Percentiles rank a stretch among this genome's conserved stretches.
phyloP scores from a whole-genome alignment of 306 rosid genomes.

The Vigna unguiculata region DNA sequence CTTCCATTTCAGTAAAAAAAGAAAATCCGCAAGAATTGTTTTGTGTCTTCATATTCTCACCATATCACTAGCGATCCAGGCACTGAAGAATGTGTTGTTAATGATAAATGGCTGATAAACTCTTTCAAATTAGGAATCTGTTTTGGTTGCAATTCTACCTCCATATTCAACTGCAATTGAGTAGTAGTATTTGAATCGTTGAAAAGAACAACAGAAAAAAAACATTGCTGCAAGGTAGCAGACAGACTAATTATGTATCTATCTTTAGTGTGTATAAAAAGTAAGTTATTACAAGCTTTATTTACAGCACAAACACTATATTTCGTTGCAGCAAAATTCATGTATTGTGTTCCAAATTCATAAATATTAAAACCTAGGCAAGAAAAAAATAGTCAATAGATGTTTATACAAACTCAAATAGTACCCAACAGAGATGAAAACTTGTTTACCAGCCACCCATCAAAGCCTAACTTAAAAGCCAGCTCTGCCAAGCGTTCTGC shows the following conservation, averaged over 20 bases:
- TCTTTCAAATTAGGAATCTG: conserved; percentile 12
- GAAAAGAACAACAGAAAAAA: background rate
- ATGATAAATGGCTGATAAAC: conserved; percentile 16
- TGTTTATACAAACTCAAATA: background rate
- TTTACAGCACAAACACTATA: background rate
- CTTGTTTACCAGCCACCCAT: conserved; percentile 12
- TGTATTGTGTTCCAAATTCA: background rate
- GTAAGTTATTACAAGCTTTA: background rate
- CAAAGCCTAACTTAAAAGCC: conserved; percentile 15
- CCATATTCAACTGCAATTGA: conserved; percentile 20
- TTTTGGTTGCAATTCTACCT: background rate
- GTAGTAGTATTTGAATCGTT: background rate
- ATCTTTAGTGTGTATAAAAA: background rate
- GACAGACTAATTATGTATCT: background rate
- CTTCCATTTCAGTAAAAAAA: background rate
- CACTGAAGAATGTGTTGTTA: conserved; percentile 12
- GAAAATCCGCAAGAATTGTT: background rate
- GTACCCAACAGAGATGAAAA: background rate
- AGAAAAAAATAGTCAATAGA: background rate
- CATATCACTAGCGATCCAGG: conserved; percentile 16
- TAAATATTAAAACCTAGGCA: background rate
- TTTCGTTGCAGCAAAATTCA: background rate
- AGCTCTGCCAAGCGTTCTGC: conserved; percentile 16
- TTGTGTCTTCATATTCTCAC: background rate
- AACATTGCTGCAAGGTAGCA: background rate